Evolutionary conservation across 306 rosid genomes (phyloP), one percentile per base, ranked within the genome.

Genomic region (Lagenaria siceraria): DNA sequence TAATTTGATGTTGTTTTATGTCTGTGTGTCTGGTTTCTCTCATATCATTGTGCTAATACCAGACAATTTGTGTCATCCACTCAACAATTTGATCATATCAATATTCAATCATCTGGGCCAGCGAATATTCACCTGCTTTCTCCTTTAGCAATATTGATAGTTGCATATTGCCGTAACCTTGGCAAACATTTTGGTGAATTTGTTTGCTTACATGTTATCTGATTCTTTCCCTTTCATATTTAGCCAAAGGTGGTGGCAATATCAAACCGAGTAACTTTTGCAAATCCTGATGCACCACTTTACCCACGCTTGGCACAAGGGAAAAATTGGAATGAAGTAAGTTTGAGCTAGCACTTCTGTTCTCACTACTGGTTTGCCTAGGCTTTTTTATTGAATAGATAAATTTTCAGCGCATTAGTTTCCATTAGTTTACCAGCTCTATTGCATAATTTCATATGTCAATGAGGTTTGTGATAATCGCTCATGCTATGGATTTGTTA

Each of bases 301-400:
- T 95, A 92, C 85, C 96, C 98, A 74, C 94, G 97, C 72, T 80
- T 92, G 79, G 98, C 98, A 59, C 98, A 85, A 83, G 98, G 97
- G 62, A 95, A 89, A 87, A 27, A 81, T 31, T 95, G 98, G 97
- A 83, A 92, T 79, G 96, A 95, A 86, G 97, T 92, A 79, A 86
- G 90, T 72, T 11, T 12, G 60, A 25, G 79, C 59, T 78, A 51
- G 48, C 25, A 36, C 79, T 55, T 62, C 5, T 6, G 71, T 77
- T 61, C 31, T 36, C 24, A 10, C 59, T 36, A 51, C 58, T 19
- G 46, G 33, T 53, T 74, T 29, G 40, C 38, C 18, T 48, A 10
- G 61, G 78, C 24, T 13, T 62, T 63, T 64, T 17, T 49, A 53
- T 12, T 35, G 61, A 68, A 11, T 64, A 18, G 17, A 62, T 62